Evolutionary conservation across 2,329 filamentous ascomycete genomes (phyloP).

Genomic region (Hymenoscyphus occultus): DNA sequence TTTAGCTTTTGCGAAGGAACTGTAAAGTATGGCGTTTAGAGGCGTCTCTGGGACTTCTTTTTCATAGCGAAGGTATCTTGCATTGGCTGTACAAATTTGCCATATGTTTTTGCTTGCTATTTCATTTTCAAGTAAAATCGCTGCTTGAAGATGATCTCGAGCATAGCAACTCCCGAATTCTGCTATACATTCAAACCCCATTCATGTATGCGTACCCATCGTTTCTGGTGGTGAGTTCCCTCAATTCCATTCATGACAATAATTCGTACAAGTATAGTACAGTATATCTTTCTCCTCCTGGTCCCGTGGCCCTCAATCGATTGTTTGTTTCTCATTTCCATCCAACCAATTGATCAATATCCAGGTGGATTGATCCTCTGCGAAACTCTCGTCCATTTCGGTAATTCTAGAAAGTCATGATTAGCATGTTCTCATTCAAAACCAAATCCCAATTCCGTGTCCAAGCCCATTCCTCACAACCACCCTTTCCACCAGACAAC

Average conservation of each 20-base stretch:
- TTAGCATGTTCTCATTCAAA: neutral
- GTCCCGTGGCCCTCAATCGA: too few relatives aligned
- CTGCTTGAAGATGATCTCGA: neutral
- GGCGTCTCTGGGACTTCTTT: constrained; percentile 22
- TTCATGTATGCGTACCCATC: neutral
- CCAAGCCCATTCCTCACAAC: too few relatives aligned
- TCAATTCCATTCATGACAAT: neutral
- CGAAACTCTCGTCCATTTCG: constrained; percentile 93
- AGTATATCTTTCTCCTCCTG: constrained; percentile 21
- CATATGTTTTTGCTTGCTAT: too few relatives aligned
- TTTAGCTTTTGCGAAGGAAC: neutral
- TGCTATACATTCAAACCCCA: constrained; percentile 6
- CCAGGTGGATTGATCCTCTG: constrained; percentile 92
- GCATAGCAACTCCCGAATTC: constrained; percentile 6
- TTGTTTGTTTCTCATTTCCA: neutral
- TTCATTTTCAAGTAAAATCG: neutral
- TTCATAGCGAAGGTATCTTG: constrained; percentile 15
- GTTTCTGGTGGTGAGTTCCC: neutral
- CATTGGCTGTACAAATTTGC: constrained; percentile 12
- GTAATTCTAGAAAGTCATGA: constrained; percentile 55
- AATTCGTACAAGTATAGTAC: constrained; percentile 15
- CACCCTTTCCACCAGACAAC: too few relatives aligned
- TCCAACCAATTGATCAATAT: constrained; percentile 54
- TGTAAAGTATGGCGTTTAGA: constrained; percentile 19
- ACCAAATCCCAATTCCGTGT: neutral